phyloP scores from a whole-genome alignment of 2,329 filamentous ascomycete species.

The Rhexocercosporidium sp. region DNA sequence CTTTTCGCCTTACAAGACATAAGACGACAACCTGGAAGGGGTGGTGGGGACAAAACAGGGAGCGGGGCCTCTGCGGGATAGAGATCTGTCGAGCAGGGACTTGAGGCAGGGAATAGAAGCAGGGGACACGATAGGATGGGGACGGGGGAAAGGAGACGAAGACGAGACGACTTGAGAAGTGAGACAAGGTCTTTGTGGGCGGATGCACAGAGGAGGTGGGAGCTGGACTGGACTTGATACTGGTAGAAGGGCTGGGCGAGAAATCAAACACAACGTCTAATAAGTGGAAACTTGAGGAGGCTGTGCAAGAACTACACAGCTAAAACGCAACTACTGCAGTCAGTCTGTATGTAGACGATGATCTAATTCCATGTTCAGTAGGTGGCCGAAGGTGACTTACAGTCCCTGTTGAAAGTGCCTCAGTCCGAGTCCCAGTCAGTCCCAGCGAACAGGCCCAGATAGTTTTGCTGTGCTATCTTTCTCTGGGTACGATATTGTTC shows the following conservation, averaged over 20 bases:
- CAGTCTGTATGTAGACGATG: no score
- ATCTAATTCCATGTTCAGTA: background rate
- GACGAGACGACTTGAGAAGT: background rate
- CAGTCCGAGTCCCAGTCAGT: background rate
- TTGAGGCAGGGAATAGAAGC: background rate
- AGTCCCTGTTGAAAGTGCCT: background rate
- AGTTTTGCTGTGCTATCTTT: no score
- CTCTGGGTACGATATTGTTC: no score
- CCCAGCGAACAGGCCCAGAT: background rate
- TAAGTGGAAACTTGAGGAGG: background rate
- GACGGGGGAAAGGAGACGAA: background rate
- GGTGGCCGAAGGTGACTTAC: background rate
- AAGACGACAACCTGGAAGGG: no score
- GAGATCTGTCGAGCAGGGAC: constrained; percentile 4
- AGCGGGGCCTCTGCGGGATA: constrained; percentile 3
- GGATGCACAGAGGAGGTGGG: background rate
- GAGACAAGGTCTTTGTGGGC: background rate
- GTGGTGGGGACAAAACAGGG: background rate
- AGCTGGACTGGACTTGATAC: background rate
- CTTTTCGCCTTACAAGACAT: constrained; percentile 1
- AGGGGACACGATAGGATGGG: constrained; percentile 1
- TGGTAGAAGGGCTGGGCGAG: background rate
- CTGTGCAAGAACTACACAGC: background rate
- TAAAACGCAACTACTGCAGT: background rate
- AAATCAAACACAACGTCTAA: background rate